Conservation (phyloP, 73 alveolate species). For the Paramecium sonneborni region DNA sequence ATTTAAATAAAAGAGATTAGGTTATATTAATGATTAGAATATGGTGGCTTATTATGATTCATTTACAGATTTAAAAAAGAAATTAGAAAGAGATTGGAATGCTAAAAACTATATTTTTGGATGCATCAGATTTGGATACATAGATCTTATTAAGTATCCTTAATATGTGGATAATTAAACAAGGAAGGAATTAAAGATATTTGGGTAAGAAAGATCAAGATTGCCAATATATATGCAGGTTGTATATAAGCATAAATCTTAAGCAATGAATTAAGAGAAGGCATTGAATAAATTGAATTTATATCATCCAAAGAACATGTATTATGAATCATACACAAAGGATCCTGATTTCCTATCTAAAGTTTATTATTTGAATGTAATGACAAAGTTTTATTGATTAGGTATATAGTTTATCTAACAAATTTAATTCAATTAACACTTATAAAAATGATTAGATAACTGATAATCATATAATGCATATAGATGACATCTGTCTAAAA, state of each 20-base stretch:
- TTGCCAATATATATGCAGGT: not conserved
- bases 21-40: slow-evolving; percentile 14
- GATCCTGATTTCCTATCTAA: not conserved
- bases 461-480: not conserved
- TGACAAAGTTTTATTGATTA: not conserved
- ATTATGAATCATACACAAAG: not conserved
- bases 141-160: slow-evolving; percentile 12
- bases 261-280: not conserved
- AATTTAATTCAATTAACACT: not conserved
- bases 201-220: slow-evolving; percentile 11
- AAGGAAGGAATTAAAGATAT: slow-evolving; percentile 15
- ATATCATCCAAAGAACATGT: not conserved
- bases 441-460: not conserved
- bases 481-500: not conserved
- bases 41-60: slow-evolving; percentile 44
- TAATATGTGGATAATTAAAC: not conserved
- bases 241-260: slow-evolving; percentile 49
- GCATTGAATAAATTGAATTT: slow-evolving; percentile 14
- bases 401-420: not conserved
- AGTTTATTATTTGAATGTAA: not conserved
- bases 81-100: slow-evolving; percentile 53
- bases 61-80: slow-evolving; percentile 6
- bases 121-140: slow-evolving; percentile 18
- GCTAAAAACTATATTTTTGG: slow-evolving; percentile 44
- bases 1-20: slow-evolving; percentile 29